These are phyloP conservation scores for Lagenidium giganteum DNA, from an alignment of 352 stramenopile genomes.

Conservation along the genomic window DNA sequence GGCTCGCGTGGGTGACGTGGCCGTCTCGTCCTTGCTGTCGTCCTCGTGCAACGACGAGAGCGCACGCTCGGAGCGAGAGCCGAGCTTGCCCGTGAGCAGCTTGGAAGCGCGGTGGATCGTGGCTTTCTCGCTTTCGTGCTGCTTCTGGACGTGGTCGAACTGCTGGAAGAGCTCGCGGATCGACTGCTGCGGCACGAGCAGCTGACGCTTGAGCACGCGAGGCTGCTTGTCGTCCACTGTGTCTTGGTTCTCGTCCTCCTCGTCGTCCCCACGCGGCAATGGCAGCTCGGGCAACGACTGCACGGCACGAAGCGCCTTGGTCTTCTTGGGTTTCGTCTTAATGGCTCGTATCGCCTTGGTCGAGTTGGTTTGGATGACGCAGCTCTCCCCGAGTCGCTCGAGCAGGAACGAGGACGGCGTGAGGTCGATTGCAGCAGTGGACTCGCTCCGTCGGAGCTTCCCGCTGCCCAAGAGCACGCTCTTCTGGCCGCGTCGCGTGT, in stretches of 20 bases:
- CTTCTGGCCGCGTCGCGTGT: conserved; percentile 49
- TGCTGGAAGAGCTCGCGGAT: conserved; percentile 38
- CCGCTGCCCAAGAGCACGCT: conserved; percentile 24
- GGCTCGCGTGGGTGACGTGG: background rate
- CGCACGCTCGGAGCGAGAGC: background rate
- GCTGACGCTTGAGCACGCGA: too few relatives aligned
- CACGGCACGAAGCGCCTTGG: conserved; percentile 1
- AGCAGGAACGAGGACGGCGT: conserved; percentile 64
- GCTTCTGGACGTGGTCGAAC: conserved; percentile 31
- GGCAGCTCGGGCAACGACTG: conserved; percentile 8
- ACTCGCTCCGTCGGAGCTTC: conserved; percentile 28
- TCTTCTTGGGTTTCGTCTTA: conserved; percentile 18
- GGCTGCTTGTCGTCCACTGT: too few relatives aligned
- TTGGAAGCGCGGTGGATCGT: conserved; percentile 18
- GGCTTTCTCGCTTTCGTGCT: conserved; percentile 26
- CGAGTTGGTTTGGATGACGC: conserved; percentile 41
- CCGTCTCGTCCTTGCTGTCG: background rate
- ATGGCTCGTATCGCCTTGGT: background rate
- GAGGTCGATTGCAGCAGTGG: conserved; percentile 37
- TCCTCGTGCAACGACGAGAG: background rate
- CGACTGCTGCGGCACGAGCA: conserved; percentile 12
- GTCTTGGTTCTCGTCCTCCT: background rate
- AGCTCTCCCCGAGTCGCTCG: conserved; percentile 50
- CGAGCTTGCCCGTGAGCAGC: conserved; percentile 10
- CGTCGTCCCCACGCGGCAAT: too few relatives aligned